These are phyloP conservation scores for Yarrowia deformans DNA, from an alignment of 805 yeast genomes.

Conservation along the genomic window DNA sequence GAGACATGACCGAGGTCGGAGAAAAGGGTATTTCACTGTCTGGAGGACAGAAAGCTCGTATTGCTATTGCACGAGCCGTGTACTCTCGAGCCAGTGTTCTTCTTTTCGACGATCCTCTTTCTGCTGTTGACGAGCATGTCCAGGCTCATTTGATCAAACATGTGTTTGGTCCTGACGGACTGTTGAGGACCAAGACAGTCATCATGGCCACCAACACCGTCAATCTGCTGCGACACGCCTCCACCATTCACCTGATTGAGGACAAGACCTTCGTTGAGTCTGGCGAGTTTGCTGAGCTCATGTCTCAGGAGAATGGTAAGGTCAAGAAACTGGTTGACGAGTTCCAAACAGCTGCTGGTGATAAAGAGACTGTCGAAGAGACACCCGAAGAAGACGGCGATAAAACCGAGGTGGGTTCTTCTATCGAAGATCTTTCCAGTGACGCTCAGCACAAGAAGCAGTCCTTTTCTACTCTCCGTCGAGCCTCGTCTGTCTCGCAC, in stretches of 20 bases:
- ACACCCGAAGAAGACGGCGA: conserved; percentile 9
- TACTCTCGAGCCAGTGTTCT: conserved; percentile 71
- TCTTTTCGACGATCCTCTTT: conserved; percentile 78
- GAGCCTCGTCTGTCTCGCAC: conserved; percentile 63
- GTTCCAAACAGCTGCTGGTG: conserved; percentile 26
- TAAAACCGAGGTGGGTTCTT: background rate
- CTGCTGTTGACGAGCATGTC: conserved; percentile 89
- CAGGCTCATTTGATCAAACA: conserved; percentile 76
- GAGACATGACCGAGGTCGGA: conserved; percentile 85
- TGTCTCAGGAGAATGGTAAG: conserved; percentile 24
- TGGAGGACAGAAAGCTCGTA: conserved; percentile 91
- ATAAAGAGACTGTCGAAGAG: background rate
- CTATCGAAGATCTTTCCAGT: background rate
- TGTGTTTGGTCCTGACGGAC: conserved; percentile 68
- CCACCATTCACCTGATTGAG: conserved; percentile 66
- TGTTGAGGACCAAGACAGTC: conserved; percentile 66
- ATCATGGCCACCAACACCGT: conserved; percentile 86
- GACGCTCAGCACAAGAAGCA: conserved; percentile 13
- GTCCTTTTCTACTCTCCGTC: conserved; percentile 40
- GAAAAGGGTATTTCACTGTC: conserved; percentile 87
- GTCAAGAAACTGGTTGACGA: conserved; percentile 31
- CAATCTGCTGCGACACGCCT: conserved; percentile 73
- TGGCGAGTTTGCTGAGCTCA: conserved; percentile 67
- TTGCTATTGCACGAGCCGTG: conserved; percentile 81
- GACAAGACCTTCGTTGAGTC: conserved; percentile 67